Conservation (phyloP, 371 early-diverging fungal species). For the Rhizopus arrhizus region DNA sequence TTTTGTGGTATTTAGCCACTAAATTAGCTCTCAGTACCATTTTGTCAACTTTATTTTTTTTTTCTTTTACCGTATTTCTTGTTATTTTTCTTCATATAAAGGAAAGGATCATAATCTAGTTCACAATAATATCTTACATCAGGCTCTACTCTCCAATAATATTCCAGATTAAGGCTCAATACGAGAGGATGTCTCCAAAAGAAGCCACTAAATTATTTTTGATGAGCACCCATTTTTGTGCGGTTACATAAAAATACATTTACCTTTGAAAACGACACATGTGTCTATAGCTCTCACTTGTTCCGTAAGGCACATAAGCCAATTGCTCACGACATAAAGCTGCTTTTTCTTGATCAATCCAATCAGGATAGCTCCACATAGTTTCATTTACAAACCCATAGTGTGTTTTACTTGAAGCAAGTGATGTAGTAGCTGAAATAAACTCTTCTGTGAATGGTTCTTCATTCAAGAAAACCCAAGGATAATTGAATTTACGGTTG, state of each 20-base stretch:
- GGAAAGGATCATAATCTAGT: slow-evolving; percentile 82
- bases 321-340: slow-evolving; percentile 53
- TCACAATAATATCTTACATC: slow-evolving; percentile 79
- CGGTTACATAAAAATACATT: neutral
- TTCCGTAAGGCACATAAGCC: slow-evolving; percentile 80
- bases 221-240: neutral
- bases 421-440: slow-evolving; percentile 37
- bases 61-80: slow-evolving; percentile 71
- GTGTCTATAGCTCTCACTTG: slow-evolving; percentile 85
- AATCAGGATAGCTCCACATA: slow-evolving; percentile 84
- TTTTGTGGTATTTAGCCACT: neutral
- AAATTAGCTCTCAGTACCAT: too few relatives aligned
- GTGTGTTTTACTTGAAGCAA: slow-evolving; percentile 57
- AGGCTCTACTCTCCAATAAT: slow-evolving; percentile 90
- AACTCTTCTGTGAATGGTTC: slow-evolving; percentile 71
- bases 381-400: slow-evolving; percentile 54
- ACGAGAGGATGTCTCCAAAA: slow-evolving; percentile 78
- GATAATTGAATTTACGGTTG: slow-evolving; percentile 78
- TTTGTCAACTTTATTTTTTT: neutral
- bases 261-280: slow-evolving; percentile 85
- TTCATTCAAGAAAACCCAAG: slow-evolving; percentile 81
- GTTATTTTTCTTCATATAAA: slow-evolving; percentile 71
- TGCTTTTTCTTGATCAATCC: slow-evolving; percentile 74
- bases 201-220: slow-evolving; percentile 63
- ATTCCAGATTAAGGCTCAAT: slow-evolving; percentile 65